phyloP scores from a whole-genome alignment of 805 yeast species.

The Kuraishia hungarica region DNA sequence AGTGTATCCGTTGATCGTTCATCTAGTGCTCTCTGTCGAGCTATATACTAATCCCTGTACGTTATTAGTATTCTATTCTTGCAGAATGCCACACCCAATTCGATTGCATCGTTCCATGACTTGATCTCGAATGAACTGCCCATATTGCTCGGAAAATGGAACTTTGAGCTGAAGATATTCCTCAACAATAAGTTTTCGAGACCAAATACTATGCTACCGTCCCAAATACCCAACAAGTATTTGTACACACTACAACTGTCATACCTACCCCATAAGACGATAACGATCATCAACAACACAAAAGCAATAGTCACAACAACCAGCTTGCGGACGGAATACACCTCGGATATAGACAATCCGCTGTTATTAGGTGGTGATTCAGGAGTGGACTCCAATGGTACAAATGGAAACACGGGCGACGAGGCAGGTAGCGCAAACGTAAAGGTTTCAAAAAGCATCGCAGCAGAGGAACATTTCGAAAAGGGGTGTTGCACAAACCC shows the following conservation, averaged over 20 bases:
- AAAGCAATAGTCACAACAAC: constrained; percentile 22
- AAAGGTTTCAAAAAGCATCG: constrained; percentile 15
- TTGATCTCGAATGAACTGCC: constrained; percentile 62
- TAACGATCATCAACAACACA: constrained; percentile 40
- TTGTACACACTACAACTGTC: constrained; percentile 44
- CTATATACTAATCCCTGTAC: neutral
- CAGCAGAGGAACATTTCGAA: constrained; percentile 19
- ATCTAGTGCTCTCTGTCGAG: neutral
- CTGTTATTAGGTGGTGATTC: neutral
- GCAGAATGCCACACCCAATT: constrained; percentile 42
- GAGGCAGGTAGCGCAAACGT: constrained; percentile 10
- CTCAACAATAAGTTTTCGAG: constrained; percentile 49
- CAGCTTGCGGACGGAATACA: constrained; percentile 7
- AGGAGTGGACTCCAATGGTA: neutral
- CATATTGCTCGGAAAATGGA: constrained; percentile 54
- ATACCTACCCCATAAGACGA: constrained; percentile 35
- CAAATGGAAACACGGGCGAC: constrained; percentile 8
- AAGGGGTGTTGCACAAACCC: constrained; percentile 36
- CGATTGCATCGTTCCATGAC: constrained; percentile 65
- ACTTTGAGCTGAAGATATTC: constrained; percentile 58
- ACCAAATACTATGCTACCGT: constrained; percentile 26
- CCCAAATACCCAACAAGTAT: constrained; percentile 32
- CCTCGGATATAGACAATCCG: neutral
- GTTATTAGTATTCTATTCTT: constrained; percentile 27
- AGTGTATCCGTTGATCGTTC: neutral